These are phyloP conservation scores for Pythium volutum DNA, from an alignment of 352 stramenopile genomes.

Conservation along the genomic window DNA sequence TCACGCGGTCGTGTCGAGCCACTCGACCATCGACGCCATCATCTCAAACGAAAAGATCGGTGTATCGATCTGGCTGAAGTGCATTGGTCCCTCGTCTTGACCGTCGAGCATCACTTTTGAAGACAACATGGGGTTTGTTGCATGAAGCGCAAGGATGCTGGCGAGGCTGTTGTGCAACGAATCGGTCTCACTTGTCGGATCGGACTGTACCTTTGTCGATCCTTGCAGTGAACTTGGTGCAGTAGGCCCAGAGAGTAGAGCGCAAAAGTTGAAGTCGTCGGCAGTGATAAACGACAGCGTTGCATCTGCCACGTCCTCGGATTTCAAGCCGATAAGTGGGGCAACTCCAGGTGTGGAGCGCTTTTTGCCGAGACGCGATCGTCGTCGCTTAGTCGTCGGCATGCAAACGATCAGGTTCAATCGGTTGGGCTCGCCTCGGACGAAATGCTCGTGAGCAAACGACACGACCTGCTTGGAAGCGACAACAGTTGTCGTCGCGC, in stretches of 20 bases:
- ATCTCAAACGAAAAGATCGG: constrained; percentile 19
- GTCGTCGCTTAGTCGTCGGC: constrained; percentile 28
- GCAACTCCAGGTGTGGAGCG: neutral
- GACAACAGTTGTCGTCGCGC: constrained; percentile 24
- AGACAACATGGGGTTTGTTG: constrained; percentile 12
- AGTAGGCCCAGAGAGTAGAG: constrained; percentile 4
- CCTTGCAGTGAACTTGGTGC: neutral
- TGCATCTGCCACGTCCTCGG: neutral
- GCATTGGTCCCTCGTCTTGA: neutral
- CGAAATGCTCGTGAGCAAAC: constrained; percentile 53
- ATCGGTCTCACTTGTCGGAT: neutral
- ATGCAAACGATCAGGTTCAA: constrained; percentile 52
- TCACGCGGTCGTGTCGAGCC: constrained; percentile 22
- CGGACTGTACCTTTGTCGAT: neutral
- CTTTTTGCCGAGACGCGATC: constrained; percentile 19
- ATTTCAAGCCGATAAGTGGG: neutral
- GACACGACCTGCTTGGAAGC: constrained; percentile 37
- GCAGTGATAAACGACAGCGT: constrained; percentile 3
- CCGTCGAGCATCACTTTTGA: constrained; percentile 10
- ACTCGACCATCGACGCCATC: constrained; percentile 26
- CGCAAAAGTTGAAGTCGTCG: constrained; percentile 10
- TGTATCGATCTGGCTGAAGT: constrained; percentile 1
- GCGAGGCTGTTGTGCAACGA: constrained; percentile 11
- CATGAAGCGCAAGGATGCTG: constrained; percentile 16
- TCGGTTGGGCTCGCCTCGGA: constrained; percentile 40